These are phyloP conservation scores for Chaetoceros tenuissimus DNA, from an alignment of 108 stramenopile genomes.

Conservation along the genomic window DNA sequence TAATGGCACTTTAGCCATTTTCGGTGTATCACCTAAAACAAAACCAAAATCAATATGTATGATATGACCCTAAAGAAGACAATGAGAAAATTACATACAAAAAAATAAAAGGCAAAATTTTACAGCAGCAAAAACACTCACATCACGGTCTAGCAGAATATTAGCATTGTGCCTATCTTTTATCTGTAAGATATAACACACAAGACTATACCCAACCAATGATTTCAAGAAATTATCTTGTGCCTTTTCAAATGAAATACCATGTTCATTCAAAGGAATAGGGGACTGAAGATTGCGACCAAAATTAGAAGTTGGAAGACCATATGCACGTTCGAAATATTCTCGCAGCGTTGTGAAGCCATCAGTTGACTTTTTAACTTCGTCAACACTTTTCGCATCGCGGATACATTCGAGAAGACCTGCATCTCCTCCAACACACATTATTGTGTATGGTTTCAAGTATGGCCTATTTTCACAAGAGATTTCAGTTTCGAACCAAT, in stretches of 20 bases:
- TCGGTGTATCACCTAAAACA: conserved; percentile 91
- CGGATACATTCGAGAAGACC: conserved; percentile 80
- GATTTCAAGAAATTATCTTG: conserved; percentile 84
- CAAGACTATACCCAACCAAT: conserved; percentile 84
- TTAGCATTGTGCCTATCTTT: conserved; percentile 98
- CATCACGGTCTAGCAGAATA: conserved; percentile 88
- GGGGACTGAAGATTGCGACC: not conserved
- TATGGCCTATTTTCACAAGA: conserved; percentile 54
- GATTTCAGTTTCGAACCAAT: conserved; percentile 73
- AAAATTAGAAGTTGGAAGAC: conserved; percentile 20
- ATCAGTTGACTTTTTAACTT: conserved; percentile 78
- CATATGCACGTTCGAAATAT: conserved; percentile 74
- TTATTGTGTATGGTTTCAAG: conserved; percentile 82
- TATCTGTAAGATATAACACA: conserved; percentile 93
- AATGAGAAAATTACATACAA: too few relatives aligned
- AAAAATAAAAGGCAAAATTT: too few relatives aligned
- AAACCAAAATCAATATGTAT: conserved; percentile 97
- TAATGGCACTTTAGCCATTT: conserved; percentile 82
- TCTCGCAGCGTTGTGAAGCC: conserved; percentile 60
- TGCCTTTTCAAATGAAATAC: conserved; percentile 59
- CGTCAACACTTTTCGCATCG: conserved; percentile 80
- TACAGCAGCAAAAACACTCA: too few relatives aligned
- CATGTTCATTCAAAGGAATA: not conserved
- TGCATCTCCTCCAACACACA: conserved; percentile 82
- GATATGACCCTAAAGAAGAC: conserved; percentile 33